Conservation (phyloP, 2,329 filamentous ascomycete species). For the Sordariomycetes sp. region DNA sequence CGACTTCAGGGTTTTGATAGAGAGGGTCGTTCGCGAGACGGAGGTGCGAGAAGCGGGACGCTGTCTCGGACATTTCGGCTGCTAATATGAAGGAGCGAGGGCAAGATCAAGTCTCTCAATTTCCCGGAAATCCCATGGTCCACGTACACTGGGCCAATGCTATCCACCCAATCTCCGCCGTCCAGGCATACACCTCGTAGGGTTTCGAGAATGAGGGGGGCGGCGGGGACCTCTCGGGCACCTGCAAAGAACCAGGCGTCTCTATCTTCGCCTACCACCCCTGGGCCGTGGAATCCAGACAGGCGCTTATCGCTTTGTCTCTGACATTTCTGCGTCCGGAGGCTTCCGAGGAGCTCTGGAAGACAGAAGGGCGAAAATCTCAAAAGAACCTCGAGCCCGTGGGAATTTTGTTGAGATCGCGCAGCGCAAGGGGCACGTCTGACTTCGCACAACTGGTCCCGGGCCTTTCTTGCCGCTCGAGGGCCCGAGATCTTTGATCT, state of each 20-base stretch:
- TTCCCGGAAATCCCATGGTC: conserved; percentile 38
- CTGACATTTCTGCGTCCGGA: conserved; percentile 27
- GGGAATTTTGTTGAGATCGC: conserved; percentile 37
- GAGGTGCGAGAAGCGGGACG: too few species aligned
- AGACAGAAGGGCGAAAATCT: conserved; percentile 13
- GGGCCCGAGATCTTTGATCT: conserved; percentile 50
- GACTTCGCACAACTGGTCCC: conserved; percentile 46
- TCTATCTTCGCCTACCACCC: conserved; percentile 47
- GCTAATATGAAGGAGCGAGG: conserved; percentile 20
- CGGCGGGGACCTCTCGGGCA: conserved; percentile 33
- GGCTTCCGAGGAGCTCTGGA: conserved; percentile 9
- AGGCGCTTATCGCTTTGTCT: conserved; percentile 29
- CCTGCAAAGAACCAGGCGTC: conserved; percentile 47
- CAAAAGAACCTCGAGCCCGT: conserved; percentile 43
- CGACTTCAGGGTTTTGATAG: conserved; percentile 31
- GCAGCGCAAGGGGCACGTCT: conserved; percentile 39
- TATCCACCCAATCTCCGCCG: conserved; percentile 36
- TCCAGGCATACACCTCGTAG: conserved; percentile 45
- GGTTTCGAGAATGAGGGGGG: conserved; percentile 45
- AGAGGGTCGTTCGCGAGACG: conserved; percentile 33
- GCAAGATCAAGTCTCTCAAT: conserved; percentile 47
- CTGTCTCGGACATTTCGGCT: conserved; percentile 31
- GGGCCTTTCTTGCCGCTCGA: conserved; percentile 54
- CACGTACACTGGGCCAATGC: conserved; percentile 38
- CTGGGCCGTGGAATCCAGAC: conserved; percentile 48